phyloP scores from a whole-genome alignment of 2,329 filamentous ascomycete genomes.

The Microcera coccophila region DNA sequence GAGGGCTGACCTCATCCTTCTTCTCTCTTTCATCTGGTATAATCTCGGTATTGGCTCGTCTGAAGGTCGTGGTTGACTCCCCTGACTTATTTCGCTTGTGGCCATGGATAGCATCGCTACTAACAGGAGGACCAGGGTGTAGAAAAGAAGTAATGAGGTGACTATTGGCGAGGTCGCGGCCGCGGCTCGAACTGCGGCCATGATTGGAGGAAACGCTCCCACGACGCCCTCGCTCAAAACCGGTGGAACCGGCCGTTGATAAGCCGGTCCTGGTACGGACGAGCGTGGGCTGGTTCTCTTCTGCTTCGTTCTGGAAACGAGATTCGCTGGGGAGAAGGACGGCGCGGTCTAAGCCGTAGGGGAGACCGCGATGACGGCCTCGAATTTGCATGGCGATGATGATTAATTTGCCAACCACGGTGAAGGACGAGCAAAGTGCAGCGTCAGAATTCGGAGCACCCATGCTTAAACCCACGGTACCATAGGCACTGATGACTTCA shows the following conservation, averaged over 20 bases:
- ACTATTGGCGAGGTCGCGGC: constrained; percentile 36
- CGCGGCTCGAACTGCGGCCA: constrained; percentile 37
- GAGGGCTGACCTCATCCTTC: constrained; percentile 23
- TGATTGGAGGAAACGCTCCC: constrained; percentile 29
- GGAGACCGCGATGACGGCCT: constrained; percentile 64
- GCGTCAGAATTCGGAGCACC: constrained; percentile 74
- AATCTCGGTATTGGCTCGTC: constrained; percentile 26
- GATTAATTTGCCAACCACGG: constrained; percentile 65
- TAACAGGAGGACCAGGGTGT: constrained; percentile 45
- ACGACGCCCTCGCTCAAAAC: constrained; percentile 23
- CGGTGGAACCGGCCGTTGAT: constrained; percentile 31
- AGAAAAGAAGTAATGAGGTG: constrained; percentile 46
- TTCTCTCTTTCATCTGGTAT: constrained; percentile 27
- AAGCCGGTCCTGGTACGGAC: constrained; percentile 35
- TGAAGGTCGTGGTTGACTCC: constrained; percentile 19
- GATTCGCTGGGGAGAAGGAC: constrained; percentile 57
- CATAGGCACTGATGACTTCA: constrained; percentile 86
- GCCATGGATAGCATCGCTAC: constrained; percentile 27
- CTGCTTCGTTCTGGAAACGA: constrained; percentile 51
- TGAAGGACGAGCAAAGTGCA: constrained; percentile 80
- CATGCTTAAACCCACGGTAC: constrained; percentile 86
- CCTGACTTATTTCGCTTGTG: constrained; percentile 28
- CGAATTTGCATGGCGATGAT: constrained; percentile 67
- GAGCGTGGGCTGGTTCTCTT: constrained; percentile 41
- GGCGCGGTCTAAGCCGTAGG: constrained; percentile 62